A percentile compares a stretch with the other conserved stretches of the same genome.
These are phyloP conservation scores for Exophiala oligosperma DNA, from an alignment of 2,329 filamentous ascomycete species.

Conservation along the genomic window DNA sequence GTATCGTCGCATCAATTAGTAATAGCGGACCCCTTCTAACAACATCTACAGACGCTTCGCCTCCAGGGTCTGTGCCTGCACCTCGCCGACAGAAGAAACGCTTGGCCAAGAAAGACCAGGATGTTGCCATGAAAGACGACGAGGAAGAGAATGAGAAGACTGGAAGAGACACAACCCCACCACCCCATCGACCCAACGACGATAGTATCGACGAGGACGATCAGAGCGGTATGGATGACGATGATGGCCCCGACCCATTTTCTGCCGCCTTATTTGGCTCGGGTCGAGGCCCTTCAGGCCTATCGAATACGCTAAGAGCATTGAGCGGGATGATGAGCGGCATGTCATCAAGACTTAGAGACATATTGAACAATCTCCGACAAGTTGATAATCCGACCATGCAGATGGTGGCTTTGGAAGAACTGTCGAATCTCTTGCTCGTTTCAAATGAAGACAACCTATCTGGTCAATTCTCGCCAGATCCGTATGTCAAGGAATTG, in stretches of 20 bases:
- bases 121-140: constrained; percentile 71
- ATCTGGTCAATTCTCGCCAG: constrained; percentile 89
- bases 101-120: constrained; percentile 57
- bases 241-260: constrained; percentile 63
- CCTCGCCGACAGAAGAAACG: constrained; percentile 55
- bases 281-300: constrained; percentile 62
- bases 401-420: constrained; percentile 88
- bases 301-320: constrained; percentile 80
- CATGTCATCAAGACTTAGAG: constrained; percentile 74
- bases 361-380: constrained; percentile 72
- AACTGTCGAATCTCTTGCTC: constrained; percentile 87
- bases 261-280: constrained; percentile 63
- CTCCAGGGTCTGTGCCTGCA: constrained; percentile 35
- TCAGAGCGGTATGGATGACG: constrained; percentile 54
- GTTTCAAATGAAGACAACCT: constrained; percentile 97
- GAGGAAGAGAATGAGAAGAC: constrained; percentile 50
- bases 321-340: constrained; percentile 91
- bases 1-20: constrained; percentile 45
- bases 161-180: constrained; percentile 48
- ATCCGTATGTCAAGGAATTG: constrained; percentile 92
- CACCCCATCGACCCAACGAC: constrained; percentile 53
- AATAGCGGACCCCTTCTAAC: constrained; percentile 13
- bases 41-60: constrained; percentile 34
- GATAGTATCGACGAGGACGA: constrained; percentile 67
- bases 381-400: constrained; percentile 82